Conservation (phyloP, 352 stramenopile species). For the Globisporangium paroecandrum region DNA sequence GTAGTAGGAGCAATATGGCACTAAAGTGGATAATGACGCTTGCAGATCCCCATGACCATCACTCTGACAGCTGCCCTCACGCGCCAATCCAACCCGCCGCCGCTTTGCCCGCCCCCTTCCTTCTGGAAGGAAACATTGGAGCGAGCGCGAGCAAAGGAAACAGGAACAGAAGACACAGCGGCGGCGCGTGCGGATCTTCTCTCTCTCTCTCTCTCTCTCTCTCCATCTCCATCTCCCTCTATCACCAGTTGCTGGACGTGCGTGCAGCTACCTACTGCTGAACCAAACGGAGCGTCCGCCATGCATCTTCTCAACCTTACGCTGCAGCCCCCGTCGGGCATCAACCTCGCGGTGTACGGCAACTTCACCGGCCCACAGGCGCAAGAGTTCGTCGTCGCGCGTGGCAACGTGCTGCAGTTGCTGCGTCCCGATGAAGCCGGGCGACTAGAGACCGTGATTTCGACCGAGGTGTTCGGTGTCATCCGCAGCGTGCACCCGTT, state of each 20-base stretch:
- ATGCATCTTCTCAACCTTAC: constrained; percentile 90
- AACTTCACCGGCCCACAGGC: constrained; percentile 90
- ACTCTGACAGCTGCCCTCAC: background rate
- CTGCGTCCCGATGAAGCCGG: constrained; percentile 78
- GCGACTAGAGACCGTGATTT: constrained; percentile 75
- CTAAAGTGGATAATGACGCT: background rate
- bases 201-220: background rate
- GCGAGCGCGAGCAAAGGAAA: constrained; percentile 8
- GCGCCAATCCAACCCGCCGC: background rate
- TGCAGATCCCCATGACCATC: background rate
- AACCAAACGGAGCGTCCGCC: background rate
- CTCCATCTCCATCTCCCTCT: background rate
- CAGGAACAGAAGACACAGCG: background rate
- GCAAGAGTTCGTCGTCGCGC: constrained; percentile 94
- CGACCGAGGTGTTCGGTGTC: constrained; percentile 87
- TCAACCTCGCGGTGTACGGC: constrained; percentile 85
- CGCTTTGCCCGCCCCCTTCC: background rate
- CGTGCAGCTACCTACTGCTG: background rate
- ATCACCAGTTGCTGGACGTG: background rate
- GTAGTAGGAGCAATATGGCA: background rate
- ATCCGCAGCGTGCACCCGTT: constrained; percentile 93
- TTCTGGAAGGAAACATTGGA: constrained; percentile 13
- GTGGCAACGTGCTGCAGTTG: constrained; percentile 93
- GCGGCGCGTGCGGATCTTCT: constrained; percentile 1
- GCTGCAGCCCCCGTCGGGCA: constrained; percentile 78